phyloP scores from a whole-genome alignment of 1,139 yeast species.

The Sugiyamaella castrensis region DNA sequence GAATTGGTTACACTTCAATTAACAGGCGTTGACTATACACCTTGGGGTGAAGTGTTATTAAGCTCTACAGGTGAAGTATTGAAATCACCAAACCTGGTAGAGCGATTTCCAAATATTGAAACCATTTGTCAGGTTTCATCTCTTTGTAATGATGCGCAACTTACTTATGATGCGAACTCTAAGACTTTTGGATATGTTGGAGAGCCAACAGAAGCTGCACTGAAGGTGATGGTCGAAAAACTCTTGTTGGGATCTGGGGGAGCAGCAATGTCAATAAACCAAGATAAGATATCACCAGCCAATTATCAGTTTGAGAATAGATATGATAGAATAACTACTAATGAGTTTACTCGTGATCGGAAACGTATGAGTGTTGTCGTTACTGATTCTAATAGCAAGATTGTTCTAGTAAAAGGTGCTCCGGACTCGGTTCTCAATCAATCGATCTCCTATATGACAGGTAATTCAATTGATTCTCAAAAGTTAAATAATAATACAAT shows the following conservation, averaged over 20 bases:
- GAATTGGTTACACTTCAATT: conserved; percentile 43
- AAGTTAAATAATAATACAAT: not conserved
- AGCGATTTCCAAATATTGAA: too few species aligned
- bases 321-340: conserved; percentile 22
- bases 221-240: conserved; percentile 34
- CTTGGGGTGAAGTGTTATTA: conserved; percentile 39
- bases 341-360: conserved; percentile 45
- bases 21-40: conserved; percentile 42
- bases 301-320: conserved; percentile 14
- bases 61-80: conserved; percentile 14
- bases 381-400: conserved; percentile 18
- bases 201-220: conserved; percentile 41
- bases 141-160: conserved; percentile 39
- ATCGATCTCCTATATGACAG: not conserved
- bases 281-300: conserved; percentile 18
- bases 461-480: too few species aligned
- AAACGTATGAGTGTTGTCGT: conserved; percentile 51
- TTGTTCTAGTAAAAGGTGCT: conserved; percentile 51
- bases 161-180: conserved; percentile 27
- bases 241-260: too few species aligned
- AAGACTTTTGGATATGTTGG: conserved; percentile 35
- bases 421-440: conserved; percentile 45
- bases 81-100: conserved; percentile 12
- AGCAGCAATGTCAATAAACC: too few species aligned
- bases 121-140: conserved; percentile 28